Conservation (phyloP, 108 stramenopile species). For the Cyclotella choctawhatcheeana region DNA sequence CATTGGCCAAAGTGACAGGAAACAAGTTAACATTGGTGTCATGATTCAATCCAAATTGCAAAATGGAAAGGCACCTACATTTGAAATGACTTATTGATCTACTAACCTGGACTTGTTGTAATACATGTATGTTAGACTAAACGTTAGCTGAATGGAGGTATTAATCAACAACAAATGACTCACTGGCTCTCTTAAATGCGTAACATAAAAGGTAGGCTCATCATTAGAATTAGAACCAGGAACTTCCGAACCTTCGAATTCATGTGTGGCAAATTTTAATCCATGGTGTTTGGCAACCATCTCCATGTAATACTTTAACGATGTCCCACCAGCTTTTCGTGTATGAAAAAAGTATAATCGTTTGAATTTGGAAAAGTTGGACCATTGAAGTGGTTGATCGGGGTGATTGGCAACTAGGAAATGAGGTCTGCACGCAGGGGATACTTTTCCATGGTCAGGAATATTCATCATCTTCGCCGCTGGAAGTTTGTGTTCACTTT, state of each 20-base stretch:
- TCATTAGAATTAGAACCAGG: constrained; percentile 37
- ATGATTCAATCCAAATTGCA: background rate
- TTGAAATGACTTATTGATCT: constrained; percentile 46
- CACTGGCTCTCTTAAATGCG: constrained; percentile 45
- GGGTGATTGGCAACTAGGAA: constrained; percentile 10
- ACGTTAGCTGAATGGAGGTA: background rate
- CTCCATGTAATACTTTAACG: constrained; percentile 19
- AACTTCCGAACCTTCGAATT: constrained; percentile 25
- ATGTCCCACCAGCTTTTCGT: constrained; percentile 30
- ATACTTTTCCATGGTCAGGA: constrained; percentile 5
- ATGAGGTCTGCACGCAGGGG: constrained; percentile 40
- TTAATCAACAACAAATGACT: background rate
- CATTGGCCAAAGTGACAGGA: background rate
- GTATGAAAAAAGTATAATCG: constrained; percentile 41
- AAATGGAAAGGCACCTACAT: constrained; percentile 18
- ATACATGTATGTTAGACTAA: no score
- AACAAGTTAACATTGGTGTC: background rate
- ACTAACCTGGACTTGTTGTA: constrained; percentile 15
- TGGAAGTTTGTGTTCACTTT: background rate
- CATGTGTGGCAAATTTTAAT: constrained; percentile 17
- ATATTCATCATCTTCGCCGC: background rate
- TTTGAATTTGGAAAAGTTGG: constrained; percentile 25
- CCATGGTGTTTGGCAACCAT: constrained; percentile 40
- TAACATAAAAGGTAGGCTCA: constrained; percentile 38
- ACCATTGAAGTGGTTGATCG: constrained; percentile 6